phyloP scores from a whole-genome alignment of 2,329 filamentous ascomycete species.

The Botrytis paeoniae region DNA sequence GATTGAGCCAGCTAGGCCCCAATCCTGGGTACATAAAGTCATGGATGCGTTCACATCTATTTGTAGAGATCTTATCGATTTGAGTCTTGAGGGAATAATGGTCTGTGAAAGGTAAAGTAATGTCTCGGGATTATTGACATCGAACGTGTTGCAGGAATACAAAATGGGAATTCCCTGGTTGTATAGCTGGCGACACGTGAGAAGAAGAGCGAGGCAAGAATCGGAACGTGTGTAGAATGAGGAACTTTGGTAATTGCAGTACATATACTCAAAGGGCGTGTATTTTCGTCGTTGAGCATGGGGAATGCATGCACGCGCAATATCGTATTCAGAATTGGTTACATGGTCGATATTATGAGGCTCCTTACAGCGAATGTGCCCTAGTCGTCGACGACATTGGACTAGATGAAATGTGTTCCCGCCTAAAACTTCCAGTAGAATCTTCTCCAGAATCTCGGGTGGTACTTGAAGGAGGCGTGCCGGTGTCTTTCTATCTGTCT shows the following conservation, averaged over 20 bases:
- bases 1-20: background rate
- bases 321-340: background rate
- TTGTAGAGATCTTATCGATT: conserved; percentile 1
- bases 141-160: conserved; percentile 4
- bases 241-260: background rate
- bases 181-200: conserved; percentile 8
- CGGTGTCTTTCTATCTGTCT: background rate
- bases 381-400: conserved; percentile 1
- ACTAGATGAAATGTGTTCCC: background rate
- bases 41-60: background rate
- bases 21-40: background rate
- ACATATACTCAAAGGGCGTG: background rate
- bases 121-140: conserved; percentile 6
- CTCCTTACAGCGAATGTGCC: conserved; percentile 3
- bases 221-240: conserved; percentile 3
- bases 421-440: conserved; percentile 8
- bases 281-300: background rate
- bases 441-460: background rate
- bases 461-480: background rate
- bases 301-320: background rate
- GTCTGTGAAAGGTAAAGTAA: conserved; percentile 7
- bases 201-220: conserved; percentile 1
- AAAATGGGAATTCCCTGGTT: conserved; percentile 3
- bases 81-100: background rate
- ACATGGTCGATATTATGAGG: background rate